Base-by-base conservation (phyloP, 2,329 filamentous ascomycete species). In the Aspergillus sp. region DNA sequence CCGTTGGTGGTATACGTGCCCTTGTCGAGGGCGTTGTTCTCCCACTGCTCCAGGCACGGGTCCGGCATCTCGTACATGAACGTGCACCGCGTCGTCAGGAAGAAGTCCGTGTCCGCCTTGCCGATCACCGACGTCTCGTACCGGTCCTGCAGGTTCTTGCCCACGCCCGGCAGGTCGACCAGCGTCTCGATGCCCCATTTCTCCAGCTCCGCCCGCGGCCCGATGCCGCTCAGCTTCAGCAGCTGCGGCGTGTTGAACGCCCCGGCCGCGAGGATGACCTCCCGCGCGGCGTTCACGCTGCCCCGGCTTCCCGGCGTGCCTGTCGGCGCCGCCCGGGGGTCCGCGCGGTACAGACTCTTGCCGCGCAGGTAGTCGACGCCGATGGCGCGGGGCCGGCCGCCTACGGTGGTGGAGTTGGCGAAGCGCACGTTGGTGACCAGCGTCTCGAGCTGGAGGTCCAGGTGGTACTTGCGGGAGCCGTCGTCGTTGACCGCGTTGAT, bases 241-340 rank as follows among this genome's bases (percentile, higher is more conserved):
- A 87, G 69, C 64, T 87, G 84, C 7, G 83, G 82, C 1, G 79
- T 80, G 67, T 86, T 83, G 67, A 82, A 86, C 0, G 82, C 76
- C 10, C 84, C 84, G 9, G 65, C 73, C 7, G 74, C 65, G 9
- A 77, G 47, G 51, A 78, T 75, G 14, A 77, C 70, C 56, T 78
- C 75, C 10, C 32, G 36, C 10, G 19, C 19, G 2, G 52, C 48
- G 30, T 32, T 36, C 14, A 43, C 52, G 17, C 40, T 68, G 16
- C 76, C 76, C 8, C 70, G 60, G 9, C 57, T 68, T 32, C 75
- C 76, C 1, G 35, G 35, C 16, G 35, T 38, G 35, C 52, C 38
- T 4, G 53, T 45, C 5, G 48, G 60, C 5, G 51, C 54, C 1
- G 67, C 69, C 6, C 67, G 71, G 1, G 76, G 74, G 53, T 73